Evolutionary conservation across 139 green algal species (phyloP).

Genomic region (Microglena sp.): DNA sequence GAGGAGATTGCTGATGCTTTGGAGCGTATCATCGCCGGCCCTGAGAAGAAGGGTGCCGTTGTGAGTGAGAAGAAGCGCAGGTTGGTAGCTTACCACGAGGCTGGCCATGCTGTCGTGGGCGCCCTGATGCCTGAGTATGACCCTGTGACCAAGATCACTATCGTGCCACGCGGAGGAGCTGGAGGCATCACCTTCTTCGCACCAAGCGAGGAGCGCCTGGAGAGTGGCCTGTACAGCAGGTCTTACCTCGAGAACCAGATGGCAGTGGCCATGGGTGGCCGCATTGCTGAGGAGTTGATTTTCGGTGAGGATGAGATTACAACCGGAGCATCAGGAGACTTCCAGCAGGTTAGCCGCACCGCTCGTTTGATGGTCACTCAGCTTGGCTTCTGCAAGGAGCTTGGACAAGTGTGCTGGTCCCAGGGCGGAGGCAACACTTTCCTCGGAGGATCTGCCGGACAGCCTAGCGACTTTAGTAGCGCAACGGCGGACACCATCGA

Average conservation of each 20-base stretch:
- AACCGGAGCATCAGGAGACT: slow-evolving; percentile 60
- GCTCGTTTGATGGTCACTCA: slow-evolving; percentile 29
- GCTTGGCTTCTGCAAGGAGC: slow-evolving; percentile 86
- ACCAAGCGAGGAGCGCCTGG: slow-evolving; percentile 77
- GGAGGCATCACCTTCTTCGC: slow-evolving; percentile 95
- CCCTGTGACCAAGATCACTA: slow-evolving; percentile 97
- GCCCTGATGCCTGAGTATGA: slow-evolving; percentile 99
- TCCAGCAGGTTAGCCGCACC: slow-evolving; percentile 1
- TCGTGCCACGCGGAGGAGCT: slow-evolving; percentile 89
- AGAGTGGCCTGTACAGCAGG: slow-evolving; percentile 79
- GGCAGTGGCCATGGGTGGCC: slow-evolving; percentile 82
- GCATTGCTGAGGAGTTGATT: slow-evolving; percentile 98
- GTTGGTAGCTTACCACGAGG: slow-evolving; percentile 86
- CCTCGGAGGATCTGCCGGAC: slow-evolving; percentile 72
- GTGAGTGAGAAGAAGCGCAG: slow-evolving; percentile 80
- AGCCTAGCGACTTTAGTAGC: slow-evolving; percentile 78
- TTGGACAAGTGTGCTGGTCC: slow-evolving; percentile 82
- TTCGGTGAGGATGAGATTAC: slow-evolving; percentile 95
- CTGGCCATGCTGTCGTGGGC: too few relatives aligned
- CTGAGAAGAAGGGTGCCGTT: slow-evolving; percentile 89
- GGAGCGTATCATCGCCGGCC: slow-evolving; percentile 95
- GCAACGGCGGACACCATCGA: too few relatives aligned
- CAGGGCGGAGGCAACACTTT: slow-evolving; percentile 64
- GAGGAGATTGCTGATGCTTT: slow-evolving; percentile 97
- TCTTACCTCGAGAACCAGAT: slow-evolving; percentile 91